Evolutionary conservation across 2,329 filamentous ascomycete genomes (phyloP).

Genomic region (Diplocarpon rosae): DNA sequence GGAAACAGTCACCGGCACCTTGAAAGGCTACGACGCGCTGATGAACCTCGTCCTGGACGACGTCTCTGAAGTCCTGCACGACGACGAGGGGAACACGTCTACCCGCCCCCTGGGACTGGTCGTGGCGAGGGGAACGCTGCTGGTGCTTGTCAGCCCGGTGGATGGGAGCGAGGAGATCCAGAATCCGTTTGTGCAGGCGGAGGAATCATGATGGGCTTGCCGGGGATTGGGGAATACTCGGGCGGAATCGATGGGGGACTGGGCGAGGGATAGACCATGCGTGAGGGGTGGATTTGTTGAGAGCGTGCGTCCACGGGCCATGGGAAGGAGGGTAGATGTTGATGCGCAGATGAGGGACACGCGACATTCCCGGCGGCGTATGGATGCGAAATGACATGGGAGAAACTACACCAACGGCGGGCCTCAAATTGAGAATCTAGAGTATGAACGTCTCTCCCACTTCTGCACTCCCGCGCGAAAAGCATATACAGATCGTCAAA

Average conservation of each 20-base stretch:
- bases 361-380: no score
- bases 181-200: slow-evolving; percentile 76
- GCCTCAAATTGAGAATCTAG: no score
- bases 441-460: no score
- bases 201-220: slow-evolving; percentile 40
- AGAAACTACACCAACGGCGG: no score
- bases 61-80: slow-evolving; percentile 79
- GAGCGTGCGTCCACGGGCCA: no score
- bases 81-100: slow-evolving; percentile 82
- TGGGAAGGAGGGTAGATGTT: neutral
- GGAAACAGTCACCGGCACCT: slow-evolving; percentile 62
- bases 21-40: slow-evolving; percentile 93
- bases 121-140: slow-evolving; percentile 81
- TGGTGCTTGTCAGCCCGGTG: slow-evolving; percentile 84
- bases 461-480: no score
- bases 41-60: slow-evolving; percentile 98
- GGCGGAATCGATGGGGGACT: neutral
- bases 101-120: slow-evolving; percentile 60
- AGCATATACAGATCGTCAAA: no score
- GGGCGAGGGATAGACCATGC: neutral
- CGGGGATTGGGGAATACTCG: neutral
- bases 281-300: no score
- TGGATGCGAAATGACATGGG: no score
- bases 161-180: slow-evolving; percentile 93
- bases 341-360: neutral